These are phyloP conservation scores for Pichia cactophila DNA, from an alignment of 1,139 yeast species.

Conservation along the genomic window DNA sequence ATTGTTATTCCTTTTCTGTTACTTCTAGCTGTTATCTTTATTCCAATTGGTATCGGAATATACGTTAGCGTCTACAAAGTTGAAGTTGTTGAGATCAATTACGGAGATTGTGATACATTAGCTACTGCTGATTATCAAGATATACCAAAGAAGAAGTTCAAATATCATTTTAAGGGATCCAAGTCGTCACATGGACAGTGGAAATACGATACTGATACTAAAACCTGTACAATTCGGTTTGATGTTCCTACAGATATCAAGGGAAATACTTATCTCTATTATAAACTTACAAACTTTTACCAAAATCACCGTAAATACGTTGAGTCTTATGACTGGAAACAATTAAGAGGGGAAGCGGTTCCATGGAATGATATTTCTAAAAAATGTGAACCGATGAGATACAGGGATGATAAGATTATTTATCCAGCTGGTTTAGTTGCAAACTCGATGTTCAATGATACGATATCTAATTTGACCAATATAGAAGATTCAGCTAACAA, in stretches of 20 bases:
- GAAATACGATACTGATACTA: constrained; percentile 38
- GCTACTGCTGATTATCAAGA: constrained; percentile 33
- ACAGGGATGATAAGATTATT: constrained; percentile 42
- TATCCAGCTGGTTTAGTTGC: constrained; percentile 81
- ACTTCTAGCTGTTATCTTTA: constrained; percentile 56
- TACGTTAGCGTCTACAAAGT: constrained; percentile 52
- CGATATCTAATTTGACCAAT: constrained; percentile 42
- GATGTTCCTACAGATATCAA: constrained; percentile 50
- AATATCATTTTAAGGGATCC: constrained; percentile 42
- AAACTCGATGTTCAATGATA: constrained; percentile 68
- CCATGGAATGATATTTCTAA: constrained; percentile 36
- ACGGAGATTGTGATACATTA: constrained; percentile 44
- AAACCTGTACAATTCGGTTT: constrained; percentile 48
- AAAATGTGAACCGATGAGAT: constrained; percentile 55
- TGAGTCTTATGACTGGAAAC: constrained; percentile 58
- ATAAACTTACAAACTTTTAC: constrained; percentile 63
- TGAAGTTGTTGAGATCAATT: constrained; percentile 50
- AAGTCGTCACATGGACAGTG: constrained; percentile 42
- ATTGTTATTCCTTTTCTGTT: constrained; percentile 65
- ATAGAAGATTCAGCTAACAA: constrained; percentile 34
- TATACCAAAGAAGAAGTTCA: constrained; percentile 46
- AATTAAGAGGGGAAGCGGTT: constrained; percentile 58
- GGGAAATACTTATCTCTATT: constrained; percentile 59
- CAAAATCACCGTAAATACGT: constrained; percentile 78
- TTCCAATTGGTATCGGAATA: constrained; percentile 69